Base-by-base conservation (phyloP, 495 filamentous ascomycete genomes). In the Daldinia concentrica region DNA sequence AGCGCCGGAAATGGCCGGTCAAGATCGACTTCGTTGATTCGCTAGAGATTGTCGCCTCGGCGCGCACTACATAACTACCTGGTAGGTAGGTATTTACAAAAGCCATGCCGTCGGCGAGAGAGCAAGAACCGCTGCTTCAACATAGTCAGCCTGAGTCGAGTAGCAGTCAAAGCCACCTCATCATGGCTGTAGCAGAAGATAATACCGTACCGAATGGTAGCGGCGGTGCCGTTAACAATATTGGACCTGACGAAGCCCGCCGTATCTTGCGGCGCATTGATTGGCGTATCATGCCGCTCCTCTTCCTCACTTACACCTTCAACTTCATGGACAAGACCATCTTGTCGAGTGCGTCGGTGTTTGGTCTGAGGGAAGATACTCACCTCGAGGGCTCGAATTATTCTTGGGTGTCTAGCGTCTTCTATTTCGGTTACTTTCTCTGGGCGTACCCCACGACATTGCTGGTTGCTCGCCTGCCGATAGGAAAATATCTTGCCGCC, bases 291-390 rank as follows among this genome's bases (percentile, higher is more conserved):
- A 67, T 80, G 58, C 75, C 77, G 9, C 56, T 79, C 1, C 72
- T 80, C 1, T 78, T 78, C 30, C 15, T 77, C 2, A 72, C 68
- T 15, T 78, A 78, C 43, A 71, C 69, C 58, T 62, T 81, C 60
- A 77, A 76, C 62, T 79, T 78, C 66, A 80, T 80, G 74, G 79
- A 81, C 43, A 81, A 81, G 71, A 77, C 75, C 37, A 81, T 78
- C 30, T 52, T 80, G 17, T 79, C 78, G 6, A 78, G 71, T 55
- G 78, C 79, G 4, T 30, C 78, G 11, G 77, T 81, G 8, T 81
- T 79, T 48, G 79, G 78, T 8, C 54, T 80, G 48, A 73, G 72
- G 17, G 68, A 77, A 29, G 78, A 80, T 54, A 80, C 65, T 15
- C 64, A 75, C 12, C 76, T 83, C 2, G 50, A 71, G 27, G 80